Base-by-base conservation (phyloP, 805 yeast genomes). In the Jamesozyma rosinii region DNA sequence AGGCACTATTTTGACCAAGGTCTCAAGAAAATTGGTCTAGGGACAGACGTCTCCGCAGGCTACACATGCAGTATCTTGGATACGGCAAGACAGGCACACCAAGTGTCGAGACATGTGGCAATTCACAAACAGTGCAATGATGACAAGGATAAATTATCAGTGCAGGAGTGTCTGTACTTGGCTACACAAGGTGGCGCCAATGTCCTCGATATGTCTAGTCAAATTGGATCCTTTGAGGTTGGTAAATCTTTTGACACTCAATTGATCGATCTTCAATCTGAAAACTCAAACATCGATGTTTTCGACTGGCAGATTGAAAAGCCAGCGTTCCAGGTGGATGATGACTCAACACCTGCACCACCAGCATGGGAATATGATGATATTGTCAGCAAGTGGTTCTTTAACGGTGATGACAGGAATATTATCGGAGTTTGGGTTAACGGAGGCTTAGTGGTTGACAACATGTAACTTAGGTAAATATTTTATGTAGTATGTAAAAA, bases 381-480 rank as follows among this genome's bases (percentile, higher is more conserved):
- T 55, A 55, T 85, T 42, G 60, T 88, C 3, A 84, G 84, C 47
- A 88, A 87, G 61, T 92, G 98, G 98, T 67, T 90, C 8, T 92
- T 87, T 61, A 75, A 78, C 45, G 97, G 97, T 17, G 98, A 92
- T 64, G 97, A 92, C 61, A 74, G 97, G 57, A 92, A 92, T 59
- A 79, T 90, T 29, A 56, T 66, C 5, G 70, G 70, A 42, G 96
- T 90, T 14, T 92, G 85, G 83, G 89, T 89, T 34, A 77, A 79
- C 55, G 97, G 97, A 9, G 18, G 27, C 4, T 11, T n/a, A n/a
- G 37, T 37, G 9, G 5, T 30, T 11, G 11, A 24, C 11, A 24
- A 24, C 29, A 8, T 24, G 29, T 24, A 24, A 24, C n/a, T n/a
- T n/a, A n/a, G n/a, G n/a, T n/a, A n/a, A n/a, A n/a, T n/a, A n/a